Base-by-base conservation (phyloP, 2,329 filamentous ascomycete species). In the Aspergillus aculeatinus region DNA sequence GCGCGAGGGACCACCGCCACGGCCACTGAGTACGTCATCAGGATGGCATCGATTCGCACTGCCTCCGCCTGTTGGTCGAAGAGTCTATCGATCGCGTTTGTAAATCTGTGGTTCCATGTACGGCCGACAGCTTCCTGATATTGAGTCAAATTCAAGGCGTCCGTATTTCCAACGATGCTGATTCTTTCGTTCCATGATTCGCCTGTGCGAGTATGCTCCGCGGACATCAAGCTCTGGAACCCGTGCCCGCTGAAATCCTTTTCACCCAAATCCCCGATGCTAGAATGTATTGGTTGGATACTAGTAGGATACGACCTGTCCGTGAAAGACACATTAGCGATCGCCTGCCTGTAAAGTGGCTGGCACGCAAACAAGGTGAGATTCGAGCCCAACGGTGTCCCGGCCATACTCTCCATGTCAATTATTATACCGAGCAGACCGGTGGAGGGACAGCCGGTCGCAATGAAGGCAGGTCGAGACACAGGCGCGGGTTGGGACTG, bases 71-170 rank as follows among this genome's bases (percentile, higher is more conserved):
- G 52, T 1, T 48, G 53, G 27, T 62, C 47, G 23, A 62, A 60
- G 14, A 60, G 31, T 21, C 27, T 55, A 31, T 55, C 48, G 14
- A 60, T 27, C 0, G 54, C 53, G 16, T 19, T 6, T 11, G 54
- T 14, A 19, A 60, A 62, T 4, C 31, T n/a, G 11, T 9, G 14
- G 11, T 62, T 57, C 60, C 60, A 62, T 4, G 52, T 5, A 9
- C 42, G 1, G 5, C 10, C 16, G 9, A 62, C 21, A 1, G 10
- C 14, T 3, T 48, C 7, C 35, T 55, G 35, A 21, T 62, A 60
- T 16, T 56, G 21, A 4, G 14, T 16, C 6, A 53, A 21, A 4
- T 39, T 11, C 12, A 21, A 27, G 21, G 19, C n/a, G n/a, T 27
- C 11, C 27, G 49, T 35, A 6, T 21, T 12, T 14, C 42, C 10